Base-by-base conservation (phyloP, 2,329 filamentous ascomycete genomes). In the Ascochyta pisi region DNA sequence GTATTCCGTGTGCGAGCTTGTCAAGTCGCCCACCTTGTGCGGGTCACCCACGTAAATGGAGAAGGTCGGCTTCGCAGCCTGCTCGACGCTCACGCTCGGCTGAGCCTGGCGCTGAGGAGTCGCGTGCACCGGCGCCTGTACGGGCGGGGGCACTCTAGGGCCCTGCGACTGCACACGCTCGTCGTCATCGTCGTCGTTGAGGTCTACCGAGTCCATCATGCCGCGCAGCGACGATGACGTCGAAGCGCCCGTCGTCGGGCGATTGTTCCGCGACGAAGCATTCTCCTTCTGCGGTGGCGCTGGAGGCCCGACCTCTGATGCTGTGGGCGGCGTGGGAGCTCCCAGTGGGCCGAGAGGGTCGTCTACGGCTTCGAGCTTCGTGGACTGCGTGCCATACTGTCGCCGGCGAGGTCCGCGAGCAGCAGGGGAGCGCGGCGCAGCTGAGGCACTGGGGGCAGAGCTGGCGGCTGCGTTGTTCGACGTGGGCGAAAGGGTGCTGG, bases 1-100 rank as follows among this genome's bases (percentile, higher is more conserved):
- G 78, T 99, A 99, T 43, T 98, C 95, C 62, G 96, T 99, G 76
- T 99, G 95, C 61, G 93, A 96, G 76, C 91, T 96, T 8, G 95
- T 97, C 74, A 98, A 78, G 77, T 98, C 95, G 57, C 95, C 95
- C 64, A 99, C 94, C 80, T 98, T 99, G 78, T 97, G 93, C 51
- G 95, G 95, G 78, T 99, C 95, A 54, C 95, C 95, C 22, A 99
- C 95, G 3, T 84, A 87, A 68, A 99, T 98, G 45, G 91, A 82
- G 77, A 98, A 99, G 38, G 82, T 89, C 5, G 95, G 95, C 77
- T 96, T 96, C 27, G 94, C 89, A 42, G 95, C 95, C 79, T 96
- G 91, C 77, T 98, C 94, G 52, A 98, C 81, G 75, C 90, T 96
- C 63, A 97, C 86, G 73, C 93, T 96, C 16, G 93, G 92, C 70